A percentile compares a stretch with the other conserved stretches of the same genome.
Conservation (phyloP, 768 basidiomycete species). For the Bullera alba region DNA sequence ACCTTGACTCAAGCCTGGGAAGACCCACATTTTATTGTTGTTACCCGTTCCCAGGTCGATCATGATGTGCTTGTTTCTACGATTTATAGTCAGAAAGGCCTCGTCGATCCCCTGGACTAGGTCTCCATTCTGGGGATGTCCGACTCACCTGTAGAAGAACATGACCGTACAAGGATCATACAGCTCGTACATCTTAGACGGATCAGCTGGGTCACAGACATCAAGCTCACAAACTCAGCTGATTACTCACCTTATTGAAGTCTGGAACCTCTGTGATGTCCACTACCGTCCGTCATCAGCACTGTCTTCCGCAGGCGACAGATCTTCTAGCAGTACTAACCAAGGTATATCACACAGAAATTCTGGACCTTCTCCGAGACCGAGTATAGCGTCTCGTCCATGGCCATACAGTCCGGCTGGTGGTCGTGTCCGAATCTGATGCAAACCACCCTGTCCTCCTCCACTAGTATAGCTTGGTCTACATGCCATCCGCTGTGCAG, state of each 20-base stretch:
- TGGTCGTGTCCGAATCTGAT: constrained; percentile 91
- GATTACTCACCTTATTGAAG: constrained; percentile 80
- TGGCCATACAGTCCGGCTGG: constrained; percentile 93
- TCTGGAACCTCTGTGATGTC: constrained; percentile 97
- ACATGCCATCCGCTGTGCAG: constrained; percentile 75
- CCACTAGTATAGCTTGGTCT: constrained; percentile 92
- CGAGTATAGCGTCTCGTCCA: constrained; percentile 92
- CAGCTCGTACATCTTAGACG: constrained; percentile 85
- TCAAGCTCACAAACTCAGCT: not conserved
- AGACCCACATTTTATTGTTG: constrained; percentile 90
- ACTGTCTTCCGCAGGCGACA: not conserved
- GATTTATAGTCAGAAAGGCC: not conserved
- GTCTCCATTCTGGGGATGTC: not conserved
- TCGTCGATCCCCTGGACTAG: not conserved
- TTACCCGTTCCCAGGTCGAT: constrained; percentile 99
- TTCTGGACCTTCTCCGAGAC: constrained; percentile 97
- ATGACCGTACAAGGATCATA: constrained; percentile 94
- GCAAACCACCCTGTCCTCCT: constrained; percentile 91
- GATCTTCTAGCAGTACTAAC: constrained; percentile 30
- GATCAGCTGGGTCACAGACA: not conserved
- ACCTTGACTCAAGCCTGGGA: not conserved
- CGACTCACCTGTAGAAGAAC: constrained; percentile 89
- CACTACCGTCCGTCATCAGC: constrained; percentile 40
- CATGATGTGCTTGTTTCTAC: constrained; percentile 98
- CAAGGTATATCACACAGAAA: constrained; percentile 90